phyloP scores from a whole-genome alignment of 345 rosid genomes.

The Reutealis trisperma region DNA sequence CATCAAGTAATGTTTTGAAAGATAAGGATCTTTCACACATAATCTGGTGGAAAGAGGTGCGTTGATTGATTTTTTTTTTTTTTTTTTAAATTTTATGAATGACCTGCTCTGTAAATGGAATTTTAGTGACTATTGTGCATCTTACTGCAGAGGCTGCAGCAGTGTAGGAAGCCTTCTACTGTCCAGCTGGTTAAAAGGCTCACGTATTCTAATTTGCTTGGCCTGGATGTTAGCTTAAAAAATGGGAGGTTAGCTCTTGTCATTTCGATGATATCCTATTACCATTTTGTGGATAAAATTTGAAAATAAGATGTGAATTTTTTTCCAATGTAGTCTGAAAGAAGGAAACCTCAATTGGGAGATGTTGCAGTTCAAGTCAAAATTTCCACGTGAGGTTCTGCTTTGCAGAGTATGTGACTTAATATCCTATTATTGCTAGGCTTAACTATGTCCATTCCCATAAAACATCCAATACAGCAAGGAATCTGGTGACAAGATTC shows the following conservation, averaged over 20 bases:
- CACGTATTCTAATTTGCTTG: conserved; percentile 69
- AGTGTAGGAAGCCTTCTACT: conserved; percentile 85
- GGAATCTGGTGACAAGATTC: background rate
- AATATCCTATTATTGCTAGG: background rate
- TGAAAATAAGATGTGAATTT: background rate
- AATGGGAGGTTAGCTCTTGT: conserved; percentile 65
- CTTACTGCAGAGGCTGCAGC: conserved; percentile 65
- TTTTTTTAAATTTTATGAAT: background rate
- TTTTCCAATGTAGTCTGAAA: conserved; percentile 60
- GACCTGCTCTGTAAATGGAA: background rate
- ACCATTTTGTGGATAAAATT: background rate
- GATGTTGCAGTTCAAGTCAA: conserved; percentile 92
- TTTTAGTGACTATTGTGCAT: background rate
- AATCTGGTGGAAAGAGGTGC: conserved; percentile 92
- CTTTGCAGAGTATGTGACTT: conserved; percentile 79
- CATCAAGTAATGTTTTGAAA: conserved; percentile 38
- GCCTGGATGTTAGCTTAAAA: conserved; percentile 71
- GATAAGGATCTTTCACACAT: conserved; percentile 75
- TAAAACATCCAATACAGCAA: background rate
- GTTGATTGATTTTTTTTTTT: conserved; percentile 14
- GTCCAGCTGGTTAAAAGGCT: conserved; percentile 67
- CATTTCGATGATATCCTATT: background rate
- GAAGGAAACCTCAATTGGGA: conserved; percentile 89
- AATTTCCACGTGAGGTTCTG: conserved; percentile 90
- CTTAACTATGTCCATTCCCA: background rate